A percentile compares a stretch with the other conserved stretches of the same genome.
phyloP scores from a whole-genome alignment of 306 rosid genomes.

The Sicyos edulis region DNA sequence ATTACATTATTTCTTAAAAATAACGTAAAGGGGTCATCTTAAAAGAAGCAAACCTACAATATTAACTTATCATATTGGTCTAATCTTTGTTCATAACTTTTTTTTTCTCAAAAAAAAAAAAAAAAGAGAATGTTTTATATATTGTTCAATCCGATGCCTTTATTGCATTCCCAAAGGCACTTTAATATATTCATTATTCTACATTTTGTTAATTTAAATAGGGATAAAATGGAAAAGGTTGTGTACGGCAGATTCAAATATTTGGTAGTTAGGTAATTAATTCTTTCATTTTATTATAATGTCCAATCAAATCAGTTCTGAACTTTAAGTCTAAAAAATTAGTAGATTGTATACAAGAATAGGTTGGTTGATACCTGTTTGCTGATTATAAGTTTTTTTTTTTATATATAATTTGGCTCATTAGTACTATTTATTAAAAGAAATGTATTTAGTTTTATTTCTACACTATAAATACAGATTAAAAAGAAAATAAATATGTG shows the following conservation, averaged over 20 bases:
- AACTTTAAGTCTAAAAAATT: neutral
- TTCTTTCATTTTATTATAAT: neutral
- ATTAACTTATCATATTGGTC: neutral
- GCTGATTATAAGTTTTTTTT: no score
- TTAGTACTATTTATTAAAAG: no score
- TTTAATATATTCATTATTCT: neutral
- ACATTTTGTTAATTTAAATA: neutral
- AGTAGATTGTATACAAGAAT: no score
- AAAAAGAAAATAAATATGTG: neutral
- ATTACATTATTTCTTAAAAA: no score
- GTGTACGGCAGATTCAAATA: neutral
- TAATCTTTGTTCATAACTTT: slow-evolving; percentile 14
- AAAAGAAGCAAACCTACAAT: slow-evolving; percentile 16
- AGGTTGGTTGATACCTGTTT: no score
- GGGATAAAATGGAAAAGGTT: neutral
- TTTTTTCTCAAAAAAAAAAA: neutral
- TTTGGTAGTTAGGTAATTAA: neutral
- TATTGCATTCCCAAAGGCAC: no score
- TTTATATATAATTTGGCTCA: no score
- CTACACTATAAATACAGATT: neutral
- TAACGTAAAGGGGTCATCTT: neutral
- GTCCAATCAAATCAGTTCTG: neutral
- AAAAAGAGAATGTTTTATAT: neutral
- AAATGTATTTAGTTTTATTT: neutral
- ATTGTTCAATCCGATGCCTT: neutral